A percentile compares a stretch with the other conserved stretches of the same genome.
phyloP scores from a whole-genome alignment of 305 asterid species.

The Solanum hybrid region DNA sequence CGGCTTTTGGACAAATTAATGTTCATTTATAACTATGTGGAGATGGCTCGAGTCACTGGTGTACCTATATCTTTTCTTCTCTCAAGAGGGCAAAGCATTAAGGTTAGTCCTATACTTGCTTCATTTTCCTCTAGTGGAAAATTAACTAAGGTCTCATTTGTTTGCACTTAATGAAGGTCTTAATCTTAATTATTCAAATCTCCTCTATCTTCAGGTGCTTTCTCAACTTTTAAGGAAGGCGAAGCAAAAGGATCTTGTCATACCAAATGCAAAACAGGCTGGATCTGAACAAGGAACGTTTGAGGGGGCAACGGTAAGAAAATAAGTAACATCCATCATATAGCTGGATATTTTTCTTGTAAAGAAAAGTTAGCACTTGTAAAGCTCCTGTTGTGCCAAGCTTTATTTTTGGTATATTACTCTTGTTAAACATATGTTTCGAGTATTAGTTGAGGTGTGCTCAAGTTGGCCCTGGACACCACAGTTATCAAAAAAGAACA shows the following conservation, averaged over 20 bases:
- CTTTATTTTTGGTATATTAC: background rate
- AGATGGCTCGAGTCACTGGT: conserved; percentile 99
- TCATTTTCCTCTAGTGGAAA: conserved; percentile 17
- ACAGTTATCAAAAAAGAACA: background rate
- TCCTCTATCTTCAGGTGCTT: conserved; percentile 53
- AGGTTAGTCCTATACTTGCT: conserved; percentile 33
- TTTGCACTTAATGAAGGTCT: background rate
- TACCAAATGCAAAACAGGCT: conserved; percentile 92
- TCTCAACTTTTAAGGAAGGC: conserved; percentile 98
- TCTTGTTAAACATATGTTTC: background rate
- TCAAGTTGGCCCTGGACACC: background rate
- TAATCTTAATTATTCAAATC: background rate
- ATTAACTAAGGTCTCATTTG: conserved; percentile 8
- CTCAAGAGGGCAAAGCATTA: conserved; percentile 97
- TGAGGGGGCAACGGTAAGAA: conserved; percentile 98
- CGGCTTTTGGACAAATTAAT: conserved; percentile 96
- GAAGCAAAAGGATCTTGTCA: conserved; percentile 66
- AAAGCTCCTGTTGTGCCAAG: background rate
- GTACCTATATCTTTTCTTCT: conserved; percentile 95
- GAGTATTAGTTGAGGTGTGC: background rate
- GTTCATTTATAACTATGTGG: conserved; percentile 91
- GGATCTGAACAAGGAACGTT: conserved; percentile 92
- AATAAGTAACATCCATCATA: background rate
- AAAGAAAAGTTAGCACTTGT: background rate
- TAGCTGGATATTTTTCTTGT: background rate